A percentile compares a stretch with the other conserved stretches of the same genome.
Evolutionary conservation across 768 basidiomycete genomes (phyloP).

Genomic region (Psilocybe tampanensis): DNA sequence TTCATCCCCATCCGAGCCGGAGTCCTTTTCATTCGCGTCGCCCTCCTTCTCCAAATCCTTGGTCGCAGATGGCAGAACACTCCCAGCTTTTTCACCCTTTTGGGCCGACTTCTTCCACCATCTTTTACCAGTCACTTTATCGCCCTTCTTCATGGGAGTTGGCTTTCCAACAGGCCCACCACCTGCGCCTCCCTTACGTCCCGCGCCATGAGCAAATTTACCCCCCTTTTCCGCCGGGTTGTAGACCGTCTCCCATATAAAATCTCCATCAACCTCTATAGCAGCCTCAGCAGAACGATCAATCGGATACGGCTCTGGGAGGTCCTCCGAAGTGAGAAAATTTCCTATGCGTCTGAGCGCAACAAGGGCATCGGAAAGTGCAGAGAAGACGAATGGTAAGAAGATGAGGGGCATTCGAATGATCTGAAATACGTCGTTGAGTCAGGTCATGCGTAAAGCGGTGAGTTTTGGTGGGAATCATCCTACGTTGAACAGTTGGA

Average conservation of each 20-base stretch:
- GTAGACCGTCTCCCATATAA: conserved; percentile 52
- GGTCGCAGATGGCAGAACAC: conserved; percentile 2
- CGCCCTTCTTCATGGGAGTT: too few relatives aligned
- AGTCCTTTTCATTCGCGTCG: conserved; percentile 9
- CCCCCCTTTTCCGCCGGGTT: conserved; percentile 13
- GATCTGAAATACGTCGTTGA: conserved; percentile 45
- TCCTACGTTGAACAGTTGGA: conserved; percentile 62
- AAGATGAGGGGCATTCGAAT: conserved; percentile 57
- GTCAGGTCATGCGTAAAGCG: too few relatives aligned
- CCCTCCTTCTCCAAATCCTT: conserved; percentile 19
- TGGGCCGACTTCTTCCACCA: conserved; percentile 8
- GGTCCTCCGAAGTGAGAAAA: conserved; percentile 58
- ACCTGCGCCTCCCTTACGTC: conserved; percentile 2
- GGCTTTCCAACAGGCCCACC: background rate
- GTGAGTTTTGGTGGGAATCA: too few relatives aligned
- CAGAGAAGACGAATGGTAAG: conserved; percentile 56
- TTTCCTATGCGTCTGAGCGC: conserved; percentile 52
- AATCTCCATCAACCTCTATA: conserved; percentile 51
- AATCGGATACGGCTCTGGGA: conserved; percentile 47
- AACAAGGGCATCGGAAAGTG: conserved; percentile 51
- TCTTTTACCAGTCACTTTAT: background rate
- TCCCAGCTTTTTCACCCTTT: background rate
- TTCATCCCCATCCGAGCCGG: background rate
- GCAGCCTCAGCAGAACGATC: conserved; percentile 39
- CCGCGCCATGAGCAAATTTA: conserved; percentile 17